Evolutionary conservation across 2,329 filamentous ascomycete species (phyloP).

Genomic region (Hyphodiscus sp.): DNA sequence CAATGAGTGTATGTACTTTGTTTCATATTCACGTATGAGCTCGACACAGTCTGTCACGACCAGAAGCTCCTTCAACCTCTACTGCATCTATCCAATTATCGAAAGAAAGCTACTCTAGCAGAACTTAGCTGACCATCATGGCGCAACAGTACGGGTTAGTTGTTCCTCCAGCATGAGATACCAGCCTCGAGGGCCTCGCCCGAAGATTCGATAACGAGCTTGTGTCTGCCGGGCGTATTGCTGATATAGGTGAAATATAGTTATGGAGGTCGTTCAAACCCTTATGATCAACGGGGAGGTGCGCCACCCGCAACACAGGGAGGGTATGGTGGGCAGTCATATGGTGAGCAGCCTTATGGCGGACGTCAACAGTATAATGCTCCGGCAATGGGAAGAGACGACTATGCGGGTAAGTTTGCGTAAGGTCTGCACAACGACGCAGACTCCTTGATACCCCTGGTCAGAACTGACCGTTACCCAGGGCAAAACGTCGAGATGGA

Average conservation of each 20-base stretch:
- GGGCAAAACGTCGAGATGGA: constrained; percentile 60
- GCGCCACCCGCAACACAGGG: constrained; percentile 11
- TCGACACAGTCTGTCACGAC: background rate
- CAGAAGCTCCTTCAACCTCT: background rate
- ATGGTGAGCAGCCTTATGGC: constrained; percentile 9
- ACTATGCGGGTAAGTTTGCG: constrained; percentile 31
- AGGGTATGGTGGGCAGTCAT: background rate
- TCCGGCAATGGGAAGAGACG: constrained; percentile 33
- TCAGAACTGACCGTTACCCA: constrained; percentile 7
- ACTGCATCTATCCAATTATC: background rate
- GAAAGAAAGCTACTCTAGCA: background rate
- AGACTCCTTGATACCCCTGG: background rate
- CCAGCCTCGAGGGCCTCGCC: background rate
- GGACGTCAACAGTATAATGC: constrained; percentile 33
- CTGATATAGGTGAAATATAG: constrained; percentile 28
- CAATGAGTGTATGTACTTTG: background rate
- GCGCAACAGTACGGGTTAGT: constrained; percentile 28
- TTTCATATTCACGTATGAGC: background rate
- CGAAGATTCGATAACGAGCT: background rate
- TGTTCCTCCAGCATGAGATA: constrained; percentile 1
- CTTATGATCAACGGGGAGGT: constrained; percentile 50
- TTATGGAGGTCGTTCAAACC: constrained; percentile 50
- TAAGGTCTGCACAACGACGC: background rate
- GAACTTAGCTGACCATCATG: background rate
- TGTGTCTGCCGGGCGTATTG: background rate